phyloP scores from a whole-genome alignment of 495 filamentous ascomycete genomes.

The Lindgomyces ingoldianus region DNA sequence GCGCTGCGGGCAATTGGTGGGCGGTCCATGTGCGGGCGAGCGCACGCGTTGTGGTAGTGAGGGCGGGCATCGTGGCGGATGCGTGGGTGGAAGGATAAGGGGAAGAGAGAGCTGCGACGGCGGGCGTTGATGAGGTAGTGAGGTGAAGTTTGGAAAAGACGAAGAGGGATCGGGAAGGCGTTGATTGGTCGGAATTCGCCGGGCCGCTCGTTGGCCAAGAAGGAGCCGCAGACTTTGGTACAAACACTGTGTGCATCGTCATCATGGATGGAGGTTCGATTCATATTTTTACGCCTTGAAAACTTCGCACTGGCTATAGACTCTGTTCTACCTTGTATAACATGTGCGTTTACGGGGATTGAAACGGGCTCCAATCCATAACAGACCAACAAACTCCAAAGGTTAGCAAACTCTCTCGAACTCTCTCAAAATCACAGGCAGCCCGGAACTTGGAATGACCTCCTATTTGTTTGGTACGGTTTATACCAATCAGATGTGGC shows the following conservation, averaged over 20 bases:
- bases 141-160: slow-evolving; percentile 17
- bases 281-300: not conserved
- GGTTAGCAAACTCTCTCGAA: too few relatives aligned
- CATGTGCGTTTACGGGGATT: too few relatives aligned
- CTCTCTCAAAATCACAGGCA: too few relatives aligned
- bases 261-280: not conserved
- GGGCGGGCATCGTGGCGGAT: slow-evolving; percentile 44
- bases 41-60: slow-evolving; percentile 41
- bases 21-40: slow-evolving; percentile 44
- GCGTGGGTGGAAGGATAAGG: slow-evolving; percentile 17
- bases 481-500: too few relatives aligned
- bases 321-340: too few relatives aligned
- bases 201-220: not conserved
- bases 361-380: too few relatives aligned
- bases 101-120: slow-evolving; percentile 4
- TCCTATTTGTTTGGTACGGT: too few relatives aligned
- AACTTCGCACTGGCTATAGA: too few relatives aligned
- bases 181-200: slow-evolving; percentile 28
- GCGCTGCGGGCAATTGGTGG: slow-evolving; percentile 43
- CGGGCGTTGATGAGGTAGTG: slow-evolving; percentile 17
- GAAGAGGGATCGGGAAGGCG: slow-evolving; percentile 10
- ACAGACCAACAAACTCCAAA: too few relatives aligned
- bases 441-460: too few relatives aligned
- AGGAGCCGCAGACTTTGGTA: too few relatives aligned
- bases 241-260: not conserved